Conservation (phyloP, 106 monocot genomes). For the Narthecium ossifragum region DNA sequence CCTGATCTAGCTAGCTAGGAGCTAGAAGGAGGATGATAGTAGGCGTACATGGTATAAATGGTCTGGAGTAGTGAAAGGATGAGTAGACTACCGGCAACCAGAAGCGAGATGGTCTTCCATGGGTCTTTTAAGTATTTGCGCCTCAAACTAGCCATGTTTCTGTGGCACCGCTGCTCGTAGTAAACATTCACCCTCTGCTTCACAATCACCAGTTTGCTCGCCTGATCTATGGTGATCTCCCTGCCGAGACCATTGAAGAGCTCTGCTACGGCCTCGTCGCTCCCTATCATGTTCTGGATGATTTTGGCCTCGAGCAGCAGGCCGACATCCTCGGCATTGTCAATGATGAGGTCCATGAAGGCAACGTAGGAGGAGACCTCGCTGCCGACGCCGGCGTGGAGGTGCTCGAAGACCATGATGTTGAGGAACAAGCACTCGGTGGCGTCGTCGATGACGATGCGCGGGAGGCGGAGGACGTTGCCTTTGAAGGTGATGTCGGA, state of each 20-base stretch:
- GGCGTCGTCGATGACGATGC: conserved; percentile 9
- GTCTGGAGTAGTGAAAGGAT: neutral
- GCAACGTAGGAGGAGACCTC: conserved; percentile 15
- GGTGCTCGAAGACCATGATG: conserved; percentile 24
- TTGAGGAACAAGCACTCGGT: conserved; percentile 27
- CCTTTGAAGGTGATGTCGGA: conserved; percentile 50
- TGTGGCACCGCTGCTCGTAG: neutral
- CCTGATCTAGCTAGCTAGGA: too few species aligned
- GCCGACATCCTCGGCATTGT: conserved; percentile 9
- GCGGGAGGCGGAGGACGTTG: conserved; percentile 57
- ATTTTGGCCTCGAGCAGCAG: neutral
- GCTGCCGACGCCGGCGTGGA: conserved; percentile 4
- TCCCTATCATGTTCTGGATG: neutral
- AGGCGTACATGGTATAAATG: neutral
- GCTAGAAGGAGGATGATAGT: neutral
- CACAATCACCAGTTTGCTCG: neutral
- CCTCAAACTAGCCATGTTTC: neutral
- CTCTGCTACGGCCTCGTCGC: neutral
- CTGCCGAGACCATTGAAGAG: neutral
- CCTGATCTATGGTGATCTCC: neutral
- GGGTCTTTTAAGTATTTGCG: neutral
- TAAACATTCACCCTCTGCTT: neutral
- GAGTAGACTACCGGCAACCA: neutral
- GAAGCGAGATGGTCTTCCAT: neutral
- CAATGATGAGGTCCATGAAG: conserved; percentile 17